These are phyloP conservation scores for Solanum pennellii DNA, from an alignment of 257 asterid species.

Conservation along the genomic window DNA sequence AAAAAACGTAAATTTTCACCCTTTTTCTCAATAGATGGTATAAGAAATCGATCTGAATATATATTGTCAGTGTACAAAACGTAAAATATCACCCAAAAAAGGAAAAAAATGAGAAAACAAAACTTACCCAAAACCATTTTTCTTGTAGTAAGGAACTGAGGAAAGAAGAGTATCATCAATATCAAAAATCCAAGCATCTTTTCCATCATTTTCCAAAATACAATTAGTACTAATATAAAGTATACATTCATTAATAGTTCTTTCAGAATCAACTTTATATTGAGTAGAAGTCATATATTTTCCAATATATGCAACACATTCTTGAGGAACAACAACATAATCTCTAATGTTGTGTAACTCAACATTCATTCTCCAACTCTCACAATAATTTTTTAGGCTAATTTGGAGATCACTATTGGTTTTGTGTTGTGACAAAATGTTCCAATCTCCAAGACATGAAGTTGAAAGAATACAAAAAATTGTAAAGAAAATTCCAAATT, in stretches of 20 bases:
- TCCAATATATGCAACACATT: constrained; percentile 41
- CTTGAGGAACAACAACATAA: constrained; percentile 55
- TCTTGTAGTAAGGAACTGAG: constrained; percentile 62
- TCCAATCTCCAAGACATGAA: constrained; percentile 46
- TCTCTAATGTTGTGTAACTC: constrained; percentile 53
- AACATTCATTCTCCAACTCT: constrained; percentile 73
- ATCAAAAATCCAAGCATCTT: constrained; percentile 65
- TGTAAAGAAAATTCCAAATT: constrained; percentile 9
- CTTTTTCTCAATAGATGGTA: not conserved
- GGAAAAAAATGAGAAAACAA: not conserved
- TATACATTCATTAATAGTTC: constrained; percentile 40
- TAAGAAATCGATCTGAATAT: not conserved
- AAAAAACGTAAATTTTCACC: not conserved
- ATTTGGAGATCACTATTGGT: constrained; percentile 24
- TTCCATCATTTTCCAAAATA: constrained; percentile 42
- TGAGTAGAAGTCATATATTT: constrained; percentile 74
- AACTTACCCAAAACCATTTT: constrained; percentile 56
- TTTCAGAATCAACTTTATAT: constrained; percentile 53
- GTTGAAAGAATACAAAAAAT: constrained; percentile 12
- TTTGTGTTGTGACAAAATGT: constrained; percentile 36
- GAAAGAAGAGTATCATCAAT: constrained; percentile 74
- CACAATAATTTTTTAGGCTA: constrained; percentile 62
- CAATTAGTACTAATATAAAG: constrained; percentile 38
- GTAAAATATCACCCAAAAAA: not conserved
- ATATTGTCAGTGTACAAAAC: not conserved